Conservation (phyloP, 768 basidiomycete species). For the Termitomyces sp. region DNA sequence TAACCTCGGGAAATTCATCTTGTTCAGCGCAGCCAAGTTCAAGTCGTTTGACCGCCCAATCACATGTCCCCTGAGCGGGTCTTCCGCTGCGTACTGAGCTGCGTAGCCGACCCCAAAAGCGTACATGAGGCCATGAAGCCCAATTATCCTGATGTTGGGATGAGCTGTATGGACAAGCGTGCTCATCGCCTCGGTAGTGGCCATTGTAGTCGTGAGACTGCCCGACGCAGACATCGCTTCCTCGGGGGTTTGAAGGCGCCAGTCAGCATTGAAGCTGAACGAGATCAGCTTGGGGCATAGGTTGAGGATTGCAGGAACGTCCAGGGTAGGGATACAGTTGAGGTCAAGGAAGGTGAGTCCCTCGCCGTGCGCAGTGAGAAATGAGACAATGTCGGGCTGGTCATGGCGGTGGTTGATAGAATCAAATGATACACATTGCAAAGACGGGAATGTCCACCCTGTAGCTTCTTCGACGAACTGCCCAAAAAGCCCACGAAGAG, state of each 20-base stretch:
- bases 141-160: slow-evolving; percentile 50
- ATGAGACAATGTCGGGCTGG: slow-evolving; percentile 52
- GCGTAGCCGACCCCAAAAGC: slow-evolving; percentile 65
- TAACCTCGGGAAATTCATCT: slow-evolving; percentile 54
- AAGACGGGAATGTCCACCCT: slow-evolving; percentile 60
- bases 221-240: slow-evolving; percentile 10
- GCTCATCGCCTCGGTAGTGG: slow-evolving; percentile 25
- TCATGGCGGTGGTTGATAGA: slow-evolving; percentile 38
- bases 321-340: slow-evolving; percentile 48
- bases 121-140: slow-evolving; percentile 61
- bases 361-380: slow-evolving; percentile 54
- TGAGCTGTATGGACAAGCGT: slow-evolving; percentile 49
- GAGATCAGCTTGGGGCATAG: slow-evolving; percentile 56
- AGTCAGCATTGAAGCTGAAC: slow-evolving; percentile 73
- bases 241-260: slow-evolving; percentile 32
- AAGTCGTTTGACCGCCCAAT: slow-evolving; percentile 57
- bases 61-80: slow-evolving; percentile 38
- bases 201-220: slow-evolving; percentile 8
- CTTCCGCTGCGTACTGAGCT: slow-evolving; percentile 32
- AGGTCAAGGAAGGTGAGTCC: slow-evolving; percentile 62
- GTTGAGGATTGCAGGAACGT: slow-evolving; percentile 55
- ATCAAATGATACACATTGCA: slow-evolving; percentile 54
- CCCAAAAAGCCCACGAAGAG: slow-evolving; percentile 51
- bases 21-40: slow-evolving; percentile 52
- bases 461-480: slow-evolving; percentile 67